Evolutionary conservation across 148 eudicot genomes (phyloP).

Genomic region (Vaccinium corymbosum): DNA sequence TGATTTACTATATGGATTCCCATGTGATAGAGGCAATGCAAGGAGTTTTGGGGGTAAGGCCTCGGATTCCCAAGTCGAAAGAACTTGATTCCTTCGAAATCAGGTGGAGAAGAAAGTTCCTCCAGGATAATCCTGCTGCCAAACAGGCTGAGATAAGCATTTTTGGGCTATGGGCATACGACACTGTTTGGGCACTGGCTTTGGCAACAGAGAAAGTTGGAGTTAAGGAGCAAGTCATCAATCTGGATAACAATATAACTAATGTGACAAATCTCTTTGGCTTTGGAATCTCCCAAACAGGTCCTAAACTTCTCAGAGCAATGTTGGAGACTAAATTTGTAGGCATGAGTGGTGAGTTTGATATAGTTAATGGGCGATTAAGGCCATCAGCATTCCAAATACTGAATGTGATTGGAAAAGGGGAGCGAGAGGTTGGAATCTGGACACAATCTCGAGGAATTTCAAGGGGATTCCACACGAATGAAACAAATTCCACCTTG

Average conservation of each 20-base stretch:
- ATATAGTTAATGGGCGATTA: background rate
- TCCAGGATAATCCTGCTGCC: background rate
- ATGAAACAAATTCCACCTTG: background rate
- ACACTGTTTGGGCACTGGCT: conserved; percentile 14
- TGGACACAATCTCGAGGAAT: conserved; percentile 14
- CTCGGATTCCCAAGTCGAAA: conserved; percentile 6
- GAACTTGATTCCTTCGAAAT: conserved; percentile 20
- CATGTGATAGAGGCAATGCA: background rate
- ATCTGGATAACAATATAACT: background rate
- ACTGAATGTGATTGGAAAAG: conserved; percentile 10
- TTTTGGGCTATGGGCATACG: conserved; percentile 14
- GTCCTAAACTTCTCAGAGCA: no score
- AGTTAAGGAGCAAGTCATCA: background rate
- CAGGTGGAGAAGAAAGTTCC: background rate
- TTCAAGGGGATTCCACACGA: background rate
- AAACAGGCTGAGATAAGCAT: background rate
- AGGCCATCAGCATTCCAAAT: conserved; percentile 9
- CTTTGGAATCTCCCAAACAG: no score
- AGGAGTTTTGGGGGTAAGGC: conserved; percentile 10
- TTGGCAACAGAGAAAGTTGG: conserved; percentile 13
- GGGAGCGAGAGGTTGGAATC: conserved; percentile 15
- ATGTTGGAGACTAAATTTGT: no score
- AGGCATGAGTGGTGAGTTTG: conserved; percentile 9
- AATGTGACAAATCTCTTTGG: no score
- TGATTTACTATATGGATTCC: conserved; percentile 10